A percentile compares a stretch with the other conserved stretches of the same genome.
These are phyloP conservation scores for Exobasidium cylindrosporum DNA, from an alignment of 1,284 basidiomycete genomes.

Conservation along the genomic window DNA sequence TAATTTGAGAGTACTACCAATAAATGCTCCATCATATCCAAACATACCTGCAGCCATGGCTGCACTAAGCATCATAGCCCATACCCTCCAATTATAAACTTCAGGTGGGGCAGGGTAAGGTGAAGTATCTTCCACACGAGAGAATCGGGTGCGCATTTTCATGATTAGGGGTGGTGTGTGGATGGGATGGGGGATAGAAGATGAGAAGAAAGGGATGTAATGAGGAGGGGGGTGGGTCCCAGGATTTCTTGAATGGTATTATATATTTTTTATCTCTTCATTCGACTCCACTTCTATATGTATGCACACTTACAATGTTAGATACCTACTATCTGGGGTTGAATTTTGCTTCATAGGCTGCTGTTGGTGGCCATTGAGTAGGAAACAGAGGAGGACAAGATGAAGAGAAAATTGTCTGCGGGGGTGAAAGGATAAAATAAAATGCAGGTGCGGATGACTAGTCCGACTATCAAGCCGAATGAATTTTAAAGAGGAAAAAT, in stretches of 20 bases:
- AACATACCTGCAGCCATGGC: conserved; percentile 33
- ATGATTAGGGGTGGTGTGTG: background rate
- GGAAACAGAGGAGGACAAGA: too few species aligned
- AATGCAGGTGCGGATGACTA: too few species aligned
- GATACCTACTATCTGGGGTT: too few species aligned
- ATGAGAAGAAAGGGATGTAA: background rate
- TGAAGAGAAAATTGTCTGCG: too few species aligned
- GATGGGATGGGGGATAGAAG: background rate
- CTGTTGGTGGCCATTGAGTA: too few species aligned
- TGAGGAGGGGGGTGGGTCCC: too few species aligned
- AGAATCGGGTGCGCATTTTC: background rate
- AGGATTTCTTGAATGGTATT: too few species aligned
- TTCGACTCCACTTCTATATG: too few species aligned
- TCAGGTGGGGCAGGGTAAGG: conserved; percentile 55
- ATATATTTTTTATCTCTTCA: background rate
- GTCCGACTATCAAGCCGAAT: too few species aligned
- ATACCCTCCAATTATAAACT: conserved; percentile 62
- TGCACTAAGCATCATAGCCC: conserved; percentile 54
- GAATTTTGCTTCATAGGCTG: too few species aligned
- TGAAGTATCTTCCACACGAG: background rate
- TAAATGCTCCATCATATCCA: conserved; percentile 60
- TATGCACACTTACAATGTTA: background rate
- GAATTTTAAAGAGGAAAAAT: too few species aligned
- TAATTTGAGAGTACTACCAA: conserved; percentile 59
- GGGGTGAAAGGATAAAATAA: too few species aligned